Conservation (phyloP, 371 early-diverging fungal species). For the Mortierella sp. region DNA sequence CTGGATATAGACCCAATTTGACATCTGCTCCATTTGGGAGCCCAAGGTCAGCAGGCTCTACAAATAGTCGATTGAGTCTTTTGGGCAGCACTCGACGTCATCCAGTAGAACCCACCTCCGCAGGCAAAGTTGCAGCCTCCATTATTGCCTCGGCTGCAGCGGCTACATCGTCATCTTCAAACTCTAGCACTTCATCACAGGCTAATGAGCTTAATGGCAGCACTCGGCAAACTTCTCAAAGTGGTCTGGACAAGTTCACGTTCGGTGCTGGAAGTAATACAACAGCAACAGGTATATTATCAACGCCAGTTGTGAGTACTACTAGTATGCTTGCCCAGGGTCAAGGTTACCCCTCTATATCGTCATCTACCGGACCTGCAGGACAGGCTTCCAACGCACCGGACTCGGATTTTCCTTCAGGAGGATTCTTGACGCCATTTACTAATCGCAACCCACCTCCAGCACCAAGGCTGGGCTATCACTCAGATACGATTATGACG, state of each 20-base stretch:
- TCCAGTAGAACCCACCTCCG: conserved; percentile 21
- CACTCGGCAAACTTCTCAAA: neutral
- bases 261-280: neutral
- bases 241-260: neutral
- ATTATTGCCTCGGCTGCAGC: conserved; percentile 22
- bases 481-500: conserved; percentile 49
- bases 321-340: conserved; percentile 10
- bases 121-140: conserved; percentile 27
- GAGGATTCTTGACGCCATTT: conserved; percentile 28
- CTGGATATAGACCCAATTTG: conserved; percentile 6
- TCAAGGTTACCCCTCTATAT: neutral
- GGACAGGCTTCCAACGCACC: neutral
- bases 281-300: neutral
- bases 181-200: neutral
- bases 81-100: conserved; percentile 15
- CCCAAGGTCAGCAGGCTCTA: neutral
- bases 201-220: neutral
- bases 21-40: conserved; percentile 17
- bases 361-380: neutral
- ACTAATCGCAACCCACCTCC: conserved; percentile 35
- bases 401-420: conserved; percentile 15
- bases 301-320: conserved; percentile 12
- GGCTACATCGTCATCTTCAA: neutral
- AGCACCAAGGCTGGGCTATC: conserved; percentile 45
- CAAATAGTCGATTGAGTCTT: conserved; percentile 20